Conservation (phyloP, 768 basidiomycete species). For the Lactarius evosmus region DNA sequence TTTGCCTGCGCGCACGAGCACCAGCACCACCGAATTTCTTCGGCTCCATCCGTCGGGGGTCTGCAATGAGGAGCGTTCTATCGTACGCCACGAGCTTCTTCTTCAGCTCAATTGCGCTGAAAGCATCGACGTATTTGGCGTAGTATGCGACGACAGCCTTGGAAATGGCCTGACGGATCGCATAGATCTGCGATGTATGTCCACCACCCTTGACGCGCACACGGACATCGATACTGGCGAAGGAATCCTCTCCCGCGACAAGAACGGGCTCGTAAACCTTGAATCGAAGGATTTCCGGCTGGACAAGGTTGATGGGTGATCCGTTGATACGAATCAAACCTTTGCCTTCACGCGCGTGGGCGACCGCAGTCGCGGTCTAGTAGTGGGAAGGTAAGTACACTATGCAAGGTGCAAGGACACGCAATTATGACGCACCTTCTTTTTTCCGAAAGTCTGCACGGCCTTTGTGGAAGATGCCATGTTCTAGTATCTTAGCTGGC, state of each 20-base stretch:
- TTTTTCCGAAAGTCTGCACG: conserved; percentile 99
- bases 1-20: conserved; percentile 98
- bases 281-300: conserved; percentile 93
- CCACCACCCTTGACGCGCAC: conserved; percentile 99
- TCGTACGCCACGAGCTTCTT: conserved; percentile 97
- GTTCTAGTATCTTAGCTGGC: conserved; percentile 36
- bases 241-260: conserved; percentile 86
- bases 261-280: conserved; percentile 98
- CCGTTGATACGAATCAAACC: conserved; percentile 97
- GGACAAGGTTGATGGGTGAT: conserved; percentile 92
- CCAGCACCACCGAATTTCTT: conserved; percentile 99
- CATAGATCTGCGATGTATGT: conserved; percentile 98
- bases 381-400: conserved; percentile 17
- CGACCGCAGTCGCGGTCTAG: conserved; percentile 97
- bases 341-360: conserved; percentile 93
- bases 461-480: conserved; percentile 80
- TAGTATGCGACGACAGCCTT: conserved; percentile 98
- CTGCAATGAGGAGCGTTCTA: conserved; percentile 83
- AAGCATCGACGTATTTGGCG: conserved; percentile 98
- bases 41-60: conserved; percentile 97
- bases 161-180: conserved; percentile 97
- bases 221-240: conserved; percentile 87
- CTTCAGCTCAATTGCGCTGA: conserved; percentile 95
- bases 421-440: conserved; percentile 66
- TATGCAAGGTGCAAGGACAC: conserved; percentile 10